Conservation (phyloP, 495 filamentous ascomycete species). For the Daldinia grandis region DNA sequence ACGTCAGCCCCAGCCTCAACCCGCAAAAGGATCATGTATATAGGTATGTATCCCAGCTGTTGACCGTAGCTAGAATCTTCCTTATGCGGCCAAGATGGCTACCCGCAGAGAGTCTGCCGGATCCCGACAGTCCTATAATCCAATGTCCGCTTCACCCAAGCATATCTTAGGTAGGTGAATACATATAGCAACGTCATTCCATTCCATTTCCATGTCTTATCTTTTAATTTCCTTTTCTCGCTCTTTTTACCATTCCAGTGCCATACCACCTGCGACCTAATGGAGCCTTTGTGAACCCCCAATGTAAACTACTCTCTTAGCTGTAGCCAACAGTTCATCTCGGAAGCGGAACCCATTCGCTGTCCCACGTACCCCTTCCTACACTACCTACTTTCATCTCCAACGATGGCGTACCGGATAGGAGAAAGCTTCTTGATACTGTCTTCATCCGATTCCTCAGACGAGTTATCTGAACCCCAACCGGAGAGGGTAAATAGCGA, state of each 20-base stretch:
- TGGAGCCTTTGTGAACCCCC: too few species aligned
- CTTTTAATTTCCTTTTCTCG: neutral
- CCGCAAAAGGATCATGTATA: conserved; percentile 2
- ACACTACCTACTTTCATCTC: neutral
- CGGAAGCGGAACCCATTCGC: too few species aligned
- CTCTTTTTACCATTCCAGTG: neutral
- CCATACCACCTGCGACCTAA: neutral
- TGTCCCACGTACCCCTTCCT: neutral
- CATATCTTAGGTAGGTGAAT: neutral
- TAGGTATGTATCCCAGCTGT: neutral
- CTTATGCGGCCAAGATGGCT: neutral
- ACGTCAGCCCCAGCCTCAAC: conserved; percentile 22
- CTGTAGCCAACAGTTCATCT: neutral
- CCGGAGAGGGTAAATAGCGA: neutral
- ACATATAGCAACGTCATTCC: neutral
- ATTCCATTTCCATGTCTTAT: neutral
- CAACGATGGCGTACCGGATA: conserved; percentile 10
- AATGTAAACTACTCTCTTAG: neutral
- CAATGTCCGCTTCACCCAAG: neutral
- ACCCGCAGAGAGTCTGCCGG: neutral
- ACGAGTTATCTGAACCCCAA: conserved; percentile 8
- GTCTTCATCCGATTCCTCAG: conserved; percentile 18
- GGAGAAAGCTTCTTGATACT: conserved; percentile 28
- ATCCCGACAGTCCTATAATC: neutral
- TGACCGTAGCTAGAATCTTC: neutral